Base-by-base conservation (phyloP, 345 rosid genomes). In the Theobroma cacao region DNA sequence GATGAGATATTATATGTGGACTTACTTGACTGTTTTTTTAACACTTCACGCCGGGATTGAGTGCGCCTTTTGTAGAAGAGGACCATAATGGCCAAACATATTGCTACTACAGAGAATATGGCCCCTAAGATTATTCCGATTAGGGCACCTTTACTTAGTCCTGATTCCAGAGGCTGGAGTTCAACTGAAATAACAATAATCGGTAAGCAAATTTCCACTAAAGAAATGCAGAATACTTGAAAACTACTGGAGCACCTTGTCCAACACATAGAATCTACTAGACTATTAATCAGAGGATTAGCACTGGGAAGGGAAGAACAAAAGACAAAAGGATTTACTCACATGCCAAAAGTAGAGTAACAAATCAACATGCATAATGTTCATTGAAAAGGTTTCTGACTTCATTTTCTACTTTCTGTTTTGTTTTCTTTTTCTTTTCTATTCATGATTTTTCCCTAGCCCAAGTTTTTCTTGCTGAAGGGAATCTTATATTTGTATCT, bases 121-220 rank as follows among this genome's bases (percentile, higher is more conserved):
- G 55, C 56, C 58, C 84, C 86, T 36, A 77, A 7, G 63, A 73
- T 68, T 65, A 85, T 77, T 66, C 86, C 85, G 50, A 26, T 41
- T 43, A 82, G 15, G 24, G 20, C 75, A 2, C 80, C 86, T 75
- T 45, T 79, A 78, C 81, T 80, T 75, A 75, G 77, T 30, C 85
- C 84, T 9, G 85, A 79, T 7, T 67, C 67, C 18, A 9, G 2
- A 4, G 74, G 31, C 11, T 33, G 76, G 28, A 74, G 71, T 58
- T 10, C 3, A 45, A 72, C 85, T 80, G 78, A 73, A 78, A 48
- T 12, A 62, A 69, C 10, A 79, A 12, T 10, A 24, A 40, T 36
- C 22, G 56, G 22, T 1, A 67, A 52, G 60, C n/a, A 13, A 11
- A 62, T 24, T 56, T 43, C 36, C 68, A 56, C 18, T 34, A 40